Evolutionary conservation across 805 yeast genomes (phyloP).

Genomic region (Nakazawaea peltata): DNA sequence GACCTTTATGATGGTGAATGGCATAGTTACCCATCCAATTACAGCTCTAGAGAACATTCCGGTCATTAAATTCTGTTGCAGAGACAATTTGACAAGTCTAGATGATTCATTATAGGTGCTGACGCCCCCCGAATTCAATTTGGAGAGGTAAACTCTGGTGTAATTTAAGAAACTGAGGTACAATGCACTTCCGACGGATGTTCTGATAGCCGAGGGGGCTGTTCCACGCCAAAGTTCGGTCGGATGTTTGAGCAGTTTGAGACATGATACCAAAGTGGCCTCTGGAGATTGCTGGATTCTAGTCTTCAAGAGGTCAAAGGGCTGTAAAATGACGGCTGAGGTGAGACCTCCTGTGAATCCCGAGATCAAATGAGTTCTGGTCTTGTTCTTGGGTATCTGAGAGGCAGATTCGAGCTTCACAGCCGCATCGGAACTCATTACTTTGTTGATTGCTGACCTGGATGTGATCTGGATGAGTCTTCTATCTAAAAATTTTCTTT

Average conservation of each 20-base stretch:
- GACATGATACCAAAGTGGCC: slow-evolving; percentile 22
- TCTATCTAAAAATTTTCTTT: no score
- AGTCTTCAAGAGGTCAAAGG: slow-evolving; percentile 83
- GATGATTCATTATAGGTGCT: slow-evolving; percentile 17
- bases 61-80: slow-evolving; percentile 58
- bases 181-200: slow-evolving; percentile 85
- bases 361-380: slow-evolving; percentile 51
- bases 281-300: slow-evolving; percentile 59
- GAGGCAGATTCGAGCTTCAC: background rate
- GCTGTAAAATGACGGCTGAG: slow-evolving; percentile 76
- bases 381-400: background rate
- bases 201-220: slow-evolving; percentile 80
- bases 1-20: slow-evolving; percentile 84
- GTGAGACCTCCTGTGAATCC: slow-evolving; percentile 84
- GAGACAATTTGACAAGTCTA: slow-evolving; percentile 64
- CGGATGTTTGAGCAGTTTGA: slow-evolving; percentile 32
- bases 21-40: slow-evolving; percentile 90
- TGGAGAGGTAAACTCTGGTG: slow-evolving; percentile 45
- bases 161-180: slow-evolving; percentile 69
- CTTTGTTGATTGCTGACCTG: no score
- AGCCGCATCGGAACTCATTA: no score
- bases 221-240: slow-evolving; percentile 88
- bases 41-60: slow-evolving; percentile 76
- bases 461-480: background rate
- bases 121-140: slow-evolving; percentile 10